A percentile compares a stretch with the other conserved stretches of the same genome.
Conservation (phyloP, 2,329 filamentous ascomycete genomes). For the Diatrype stigma region DNA sequence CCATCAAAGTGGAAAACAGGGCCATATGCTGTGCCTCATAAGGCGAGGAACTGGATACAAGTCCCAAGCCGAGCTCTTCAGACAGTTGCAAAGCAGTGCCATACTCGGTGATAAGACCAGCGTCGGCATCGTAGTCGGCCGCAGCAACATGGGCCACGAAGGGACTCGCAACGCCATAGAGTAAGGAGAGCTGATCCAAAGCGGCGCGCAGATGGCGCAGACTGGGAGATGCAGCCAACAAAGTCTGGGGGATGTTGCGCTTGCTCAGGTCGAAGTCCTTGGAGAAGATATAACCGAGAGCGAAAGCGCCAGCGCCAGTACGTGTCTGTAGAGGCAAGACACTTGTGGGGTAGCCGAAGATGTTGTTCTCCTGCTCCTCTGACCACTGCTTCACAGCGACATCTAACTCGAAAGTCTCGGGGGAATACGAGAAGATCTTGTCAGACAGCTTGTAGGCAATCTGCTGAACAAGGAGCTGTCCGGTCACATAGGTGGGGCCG, state of each 20-base stretch:
- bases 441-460: slow-evolving; percentile 92
- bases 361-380: slow-evolving; percentile 66
- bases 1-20: slow-evolving; percentile 77
- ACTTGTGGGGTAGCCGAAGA: slow-evolving; percentile 73
- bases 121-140: slow-evolving; percentile 69
- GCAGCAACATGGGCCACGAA: slow-evolving; percentile 91
- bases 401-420: slow-evolving; percentile 89
- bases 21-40: slow-evolving; percentile 96
- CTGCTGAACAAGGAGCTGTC: slow-evolving; percentile 91
- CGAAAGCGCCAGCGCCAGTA: slow-evolving; percentile 82
- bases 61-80: slow-evolving; percentile 83
- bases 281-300: slow-evolving; percentile 95
- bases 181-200: slow-evolving; percentile 84
- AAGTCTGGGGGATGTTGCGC: slow-evolving; percentile 84
- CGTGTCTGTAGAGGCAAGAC: slow-evolving; percentile 82
- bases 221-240: slow-evolving; percentile 81
- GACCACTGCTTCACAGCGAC: slow-evolving; percentile 77
- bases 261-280: slow-evolving; percentile 92
- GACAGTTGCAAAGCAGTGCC: slow-evolving; percentile 72
- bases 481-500: slow-evolving; percentile 88
- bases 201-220: slow-evolving; percentile 76
- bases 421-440: slow-evolving; percentile 96
- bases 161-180: slow-evolving; percentile 89
- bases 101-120: slow-evolving; percentile 84
- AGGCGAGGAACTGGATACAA: slow-evolving; percentile 79